phyloP scores from a whole-genome alignment of 2,329 filamentous ascomycete genomes.

The Byssoonygena ceratinophila region DNA sequence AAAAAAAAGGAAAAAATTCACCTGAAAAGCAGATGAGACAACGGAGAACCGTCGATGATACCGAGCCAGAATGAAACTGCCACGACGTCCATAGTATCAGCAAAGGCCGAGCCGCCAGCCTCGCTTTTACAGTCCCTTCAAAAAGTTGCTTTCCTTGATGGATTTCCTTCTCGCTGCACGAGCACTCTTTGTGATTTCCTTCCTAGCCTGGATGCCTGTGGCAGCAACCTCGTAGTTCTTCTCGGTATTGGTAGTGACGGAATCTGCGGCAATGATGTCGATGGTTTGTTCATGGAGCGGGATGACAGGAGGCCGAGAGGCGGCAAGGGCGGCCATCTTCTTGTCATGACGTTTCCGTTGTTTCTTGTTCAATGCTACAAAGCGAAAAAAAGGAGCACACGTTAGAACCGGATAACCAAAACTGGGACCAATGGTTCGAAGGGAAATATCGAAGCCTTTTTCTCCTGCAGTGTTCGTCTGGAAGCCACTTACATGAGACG shows the following conservation, averaged over 20 bases:
- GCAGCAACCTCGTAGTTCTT: slow-evolving; percentile 27
- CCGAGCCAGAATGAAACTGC: too few relatives aligned
- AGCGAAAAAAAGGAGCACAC: too few relatives aligned
- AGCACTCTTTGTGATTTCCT: slow-evolving; percentile 37
- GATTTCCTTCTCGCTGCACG: slow-evolving; percentile 37
- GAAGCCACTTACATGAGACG: slow-evolving; percentile 17
- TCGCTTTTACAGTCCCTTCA: slow-evolving; percentile 36
- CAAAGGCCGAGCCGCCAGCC: neutral
- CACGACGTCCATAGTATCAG: neutral
- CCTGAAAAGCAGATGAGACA: too few relatives aligned
- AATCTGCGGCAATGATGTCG: slow-evolving; percentile 34
- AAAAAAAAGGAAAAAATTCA: too few relatives aligned
- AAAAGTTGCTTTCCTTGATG: slow-evolving; percentile 40
- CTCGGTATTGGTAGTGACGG: slow-evolving; percentile 16
- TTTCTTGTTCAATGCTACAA: slow-evolving; percentile 39
- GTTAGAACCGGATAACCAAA: neutral
- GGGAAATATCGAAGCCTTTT: too few relatives aligned
- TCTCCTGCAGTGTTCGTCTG: too few relatives aligned
- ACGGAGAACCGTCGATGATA: too few relatives aligned
- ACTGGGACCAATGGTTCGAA: too few relatives aligned
- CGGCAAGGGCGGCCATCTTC: slow-evolving; percentile 36
- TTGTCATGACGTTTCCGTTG: slow-evolving; percentile 39
- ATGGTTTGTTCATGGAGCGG: slow-evolving; percentile 38
- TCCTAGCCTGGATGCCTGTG: slow-evolving; percentile 29
- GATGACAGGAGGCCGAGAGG: slow-evolving; percentile 32